phyloP scores from a whole-genome alignment of 2,329 filamentous ascomycete genomes.

The Aspergillus thermomutatus region DNA sequence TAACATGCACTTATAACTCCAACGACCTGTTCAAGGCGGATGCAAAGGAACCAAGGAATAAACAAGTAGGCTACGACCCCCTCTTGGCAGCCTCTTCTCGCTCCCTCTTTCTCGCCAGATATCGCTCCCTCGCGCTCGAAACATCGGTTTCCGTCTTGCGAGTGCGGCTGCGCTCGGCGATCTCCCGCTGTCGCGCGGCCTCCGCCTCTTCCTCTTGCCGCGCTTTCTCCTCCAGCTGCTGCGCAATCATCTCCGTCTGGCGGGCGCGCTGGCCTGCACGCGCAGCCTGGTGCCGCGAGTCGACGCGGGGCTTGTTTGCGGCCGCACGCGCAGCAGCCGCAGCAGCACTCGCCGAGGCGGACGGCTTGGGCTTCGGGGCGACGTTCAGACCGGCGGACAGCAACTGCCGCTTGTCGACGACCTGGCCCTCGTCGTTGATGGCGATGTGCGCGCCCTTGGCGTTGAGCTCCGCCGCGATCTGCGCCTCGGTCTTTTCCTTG shows the following conservation, averaged over 20 bases:
- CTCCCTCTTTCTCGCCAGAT: constrained; percentile 58
- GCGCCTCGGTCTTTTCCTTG: constrained; percentile 48
- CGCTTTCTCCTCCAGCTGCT: constrained; percentile 55
- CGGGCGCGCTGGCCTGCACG: constrained; percentile 49
- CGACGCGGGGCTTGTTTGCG: constrained; percentile 16
- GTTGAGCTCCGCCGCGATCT: constrained; percentile 56
- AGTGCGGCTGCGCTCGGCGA: constrained; percentile 57
- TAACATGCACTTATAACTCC: constrained; percentile 1
- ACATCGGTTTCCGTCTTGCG: constrained; percentile 58
- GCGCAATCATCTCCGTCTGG: constrained; percentile 59
- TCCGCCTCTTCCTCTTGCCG: constrained; percentile 58
- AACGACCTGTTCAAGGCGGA: constrained; percentile 2
- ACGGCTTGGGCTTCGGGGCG: constrained; percentile 50
- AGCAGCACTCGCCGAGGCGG: constrained; percentile 15
- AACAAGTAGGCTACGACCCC: constrained; percentile 4
- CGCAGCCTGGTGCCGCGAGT: constrained; percentile 33
- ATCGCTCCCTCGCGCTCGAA: constrained; percentile 59
- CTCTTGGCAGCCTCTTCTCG: constrained; percentile 35
- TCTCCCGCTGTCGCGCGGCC: constrained; percentile 49
- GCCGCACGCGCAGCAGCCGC: constrained; percentile 17
- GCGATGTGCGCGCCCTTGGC: constrained; percentile 50
- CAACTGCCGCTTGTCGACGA: constrained; percentile 62
- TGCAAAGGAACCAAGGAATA: neutral
- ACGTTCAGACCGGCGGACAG: constrained; percentile 61
- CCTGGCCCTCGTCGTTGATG: constrained; percentile 62